phyloP scores from a whole-genome alignment of 371 early-diverging fungal genomes.

The Mortierella sp. region DNA sequence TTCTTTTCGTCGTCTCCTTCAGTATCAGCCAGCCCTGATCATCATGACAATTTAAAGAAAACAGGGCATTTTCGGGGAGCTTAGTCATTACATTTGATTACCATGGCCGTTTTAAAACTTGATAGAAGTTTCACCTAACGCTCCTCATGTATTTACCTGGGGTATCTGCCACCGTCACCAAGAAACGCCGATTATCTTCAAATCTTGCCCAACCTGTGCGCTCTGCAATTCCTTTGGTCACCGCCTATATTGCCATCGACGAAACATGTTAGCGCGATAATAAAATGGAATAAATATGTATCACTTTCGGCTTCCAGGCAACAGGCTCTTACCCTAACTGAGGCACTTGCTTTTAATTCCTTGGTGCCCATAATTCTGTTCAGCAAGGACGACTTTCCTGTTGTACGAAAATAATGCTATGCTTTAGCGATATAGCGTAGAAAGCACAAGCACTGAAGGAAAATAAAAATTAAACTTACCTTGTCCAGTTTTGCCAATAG shows the following conservation, averaged over 20 bases:
- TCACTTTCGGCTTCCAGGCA: not conserved
- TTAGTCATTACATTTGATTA: not conserved
- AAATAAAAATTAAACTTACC: slow-evolving; percentile 17
- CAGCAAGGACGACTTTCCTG: slow-evolving; percentile 62
- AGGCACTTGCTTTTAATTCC: slow-evolving; percentile 58
- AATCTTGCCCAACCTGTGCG: slow-evolving; percentile 58
- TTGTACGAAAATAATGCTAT: not conserved
- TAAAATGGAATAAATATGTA: not conserved
- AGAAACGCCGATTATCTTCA: slow-evolving; percentile 41
- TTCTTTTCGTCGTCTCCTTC: slow-evolving; percentile 56
- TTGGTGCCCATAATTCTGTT: slow-evolving; percentile 59
- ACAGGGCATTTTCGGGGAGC: too few species aligned
- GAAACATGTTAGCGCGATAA: not conserved
- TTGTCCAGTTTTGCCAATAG: slow-evolving; percentile 34
- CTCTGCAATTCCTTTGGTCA: slow-evolving; percentile 59
- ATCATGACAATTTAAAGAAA: not conserved
- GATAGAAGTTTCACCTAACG: not conserved
- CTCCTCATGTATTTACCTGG: slow-evolving; percentile 15
- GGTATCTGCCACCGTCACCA: slow-evolving; percentile 62
- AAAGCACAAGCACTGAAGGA: not conserved
- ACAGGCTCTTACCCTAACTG: slow-evolving; percentile 26
- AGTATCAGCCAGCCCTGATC: slow-evolving; percentile 54
- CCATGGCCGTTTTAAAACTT: not conserved
- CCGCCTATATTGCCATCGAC: slow-evolving; percentile 18
- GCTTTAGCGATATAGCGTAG: not conserved